Evolutionary conservation across 108 stramenopile genomes (phyloP), one percentile per base, ranked within the genome.

Genomic region (Ochromonas danica): DNA sequence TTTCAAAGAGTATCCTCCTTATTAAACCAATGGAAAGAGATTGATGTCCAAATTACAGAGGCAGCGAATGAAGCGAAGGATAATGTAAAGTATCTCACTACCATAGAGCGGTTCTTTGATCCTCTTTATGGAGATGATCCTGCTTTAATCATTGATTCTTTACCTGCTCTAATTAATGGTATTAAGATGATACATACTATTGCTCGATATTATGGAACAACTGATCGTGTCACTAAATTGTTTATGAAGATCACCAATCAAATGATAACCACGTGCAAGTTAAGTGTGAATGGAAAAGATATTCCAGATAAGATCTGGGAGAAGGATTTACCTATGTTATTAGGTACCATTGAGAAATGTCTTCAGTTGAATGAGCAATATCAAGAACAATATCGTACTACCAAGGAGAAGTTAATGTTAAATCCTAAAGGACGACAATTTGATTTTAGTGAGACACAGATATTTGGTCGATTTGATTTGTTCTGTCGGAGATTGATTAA

Each of bases 11-110:
- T 88, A 0, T 61, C 81, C 14, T 57, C 74, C 1, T 72, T 88
- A 30, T 77, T 90, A 25, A 39, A 60, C 31, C 87, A 86, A 43
- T 90, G 89, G 89, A 61, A 71, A n/a, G 75, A 89, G 62, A 81
- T 90, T 30, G 87, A 90, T 82, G 79, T 89, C 30, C 57, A 77
- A 75, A 85, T 90, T 79, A 90, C 88, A 25, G 88, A 90, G 67
- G 88, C 87, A n/a, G 85, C 87, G 6, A 90, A 89, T 80, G 88
- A 89, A 70, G 89, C 89, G 43, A 89, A 87, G 84, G 89, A 90
- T 81, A 90, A 87, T 72, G 87, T 87, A 42, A 89, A 83, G 82
- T 90, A 89, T 72, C 81, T 90, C 0, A 81, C 70, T 17, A 89
- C 89, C 14, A 62, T 90, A 33, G 87, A 88, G 38, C 85, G 87